Conservation (phyloP, 306 rosid species). For the Lotus japonicus region DNA sequence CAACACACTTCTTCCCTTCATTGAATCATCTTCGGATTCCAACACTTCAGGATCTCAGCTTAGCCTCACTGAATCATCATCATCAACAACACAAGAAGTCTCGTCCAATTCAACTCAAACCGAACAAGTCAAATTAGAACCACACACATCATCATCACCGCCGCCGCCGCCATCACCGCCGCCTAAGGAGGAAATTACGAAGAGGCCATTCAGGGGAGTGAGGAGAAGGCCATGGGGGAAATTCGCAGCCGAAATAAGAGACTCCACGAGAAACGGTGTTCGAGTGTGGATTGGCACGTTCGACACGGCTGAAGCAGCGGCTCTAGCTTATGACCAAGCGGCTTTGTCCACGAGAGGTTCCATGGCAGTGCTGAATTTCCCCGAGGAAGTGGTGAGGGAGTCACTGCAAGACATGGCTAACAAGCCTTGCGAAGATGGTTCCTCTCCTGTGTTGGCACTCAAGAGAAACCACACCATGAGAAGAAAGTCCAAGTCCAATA, state of each 20-base stretch:
- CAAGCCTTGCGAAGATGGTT: conserved; percentile 30
- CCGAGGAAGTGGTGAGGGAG: conserved; percentile 43
- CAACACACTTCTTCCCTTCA: conserved; percentile 13
- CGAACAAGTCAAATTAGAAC: background rate
- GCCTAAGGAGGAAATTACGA: background rate
- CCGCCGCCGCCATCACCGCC: no score
- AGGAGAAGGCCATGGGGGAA: conserved; percentile 95
- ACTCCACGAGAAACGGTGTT: conserved; percentile 72
- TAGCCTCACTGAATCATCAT: background rate
- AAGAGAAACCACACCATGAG: conserved; percentile 45
- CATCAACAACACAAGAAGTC: conserved; percentile 33
- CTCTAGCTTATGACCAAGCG: conserved; percentile 91
- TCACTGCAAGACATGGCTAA: conserved; percentile 31
- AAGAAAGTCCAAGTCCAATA: conserved; percentile 15
- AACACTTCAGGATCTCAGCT: conserved; percentile 13
- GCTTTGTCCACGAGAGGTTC: conserved; percentile 64
- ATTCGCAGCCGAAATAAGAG: conserved; percentile 87
- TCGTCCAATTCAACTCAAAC: conserved; percentile 11
- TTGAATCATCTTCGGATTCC: conserved; percentile 23
- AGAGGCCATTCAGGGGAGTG: conserved; percentile 55
- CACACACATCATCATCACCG: no score
- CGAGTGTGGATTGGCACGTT: conserved; percentile 96
- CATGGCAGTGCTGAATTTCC: conserved; percentile 76
- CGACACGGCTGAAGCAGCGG: conserved; percentile 83
- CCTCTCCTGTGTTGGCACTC: conserved; percentile 72